These are phyloP conservation scores for Silybum marianum DNA, from an alignment of 129 eudicot species.

Conservation along the genomic window DNA sequence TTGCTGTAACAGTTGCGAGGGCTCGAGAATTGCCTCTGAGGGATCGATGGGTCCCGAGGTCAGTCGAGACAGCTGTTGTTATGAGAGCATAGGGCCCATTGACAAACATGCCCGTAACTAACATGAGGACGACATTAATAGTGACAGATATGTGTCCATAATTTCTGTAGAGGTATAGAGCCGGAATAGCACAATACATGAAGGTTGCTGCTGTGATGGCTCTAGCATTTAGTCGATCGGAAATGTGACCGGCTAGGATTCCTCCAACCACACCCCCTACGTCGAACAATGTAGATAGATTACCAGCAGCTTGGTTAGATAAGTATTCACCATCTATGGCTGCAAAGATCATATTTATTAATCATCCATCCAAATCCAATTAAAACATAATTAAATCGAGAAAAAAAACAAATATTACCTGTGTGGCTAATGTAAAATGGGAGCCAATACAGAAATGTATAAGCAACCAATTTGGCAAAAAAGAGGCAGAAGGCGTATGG, in stretches of 20 bases:
- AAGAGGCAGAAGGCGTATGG: slow-evolving; percentile 89
- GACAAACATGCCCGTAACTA: slow-evolving; percentile 80
- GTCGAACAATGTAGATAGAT: slow-evolving; percentile 78
- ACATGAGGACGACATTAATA: slow-evolving; percentile 64
- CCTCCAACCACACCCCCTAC: slow-evolving; percentile 98
- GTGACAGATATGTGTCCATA: slow-evolving; percentile 73
- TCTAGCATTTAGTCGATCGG: slow-evolving; percentile 79
- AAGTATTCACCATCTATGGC: slow-evolving; percentile 78
- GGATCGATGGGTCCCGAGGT: slow-evolving; percentile 91
- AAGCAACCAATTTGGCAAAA: slow-evolving; percentile 93
- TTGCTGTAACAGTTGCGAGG: slow-evolving; percentile 90
- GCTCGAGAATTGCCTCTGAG: slow-evolving; percentile 85
- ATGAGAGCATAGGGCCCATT: slow-evolving; percentile 97
- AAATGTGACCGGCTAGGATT: slow-evolving; percentile 87
- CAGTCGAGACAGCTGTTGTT: slow-evolving; percentile 98
- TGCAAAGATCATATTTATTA: slow-evolving; percentile 36
- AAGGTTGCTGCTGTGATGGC: slow-evolving; percentile 97
- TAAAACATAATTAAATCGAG: neutral
- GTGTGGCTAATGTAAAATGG: slow-evolving; percentile 95
- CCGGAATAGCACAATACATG: slow-evolving; percentile 93
- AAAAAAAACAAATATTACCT: slow-evolving; percentile 41
- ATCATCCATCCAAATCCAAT: neutral
- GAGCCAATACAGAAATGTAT: slow-evolving; percentile 94
- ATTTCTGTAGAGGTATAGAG: slow-evolving; percentile 77
- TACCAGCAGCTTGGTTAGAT: slow-evolving; percentile 77